Evolutionary conservation across 73 alveolate species (phyloP), one percentile per base, ranked within the genome.

Genomic region (Symbiodinium pilosum): DNA sequence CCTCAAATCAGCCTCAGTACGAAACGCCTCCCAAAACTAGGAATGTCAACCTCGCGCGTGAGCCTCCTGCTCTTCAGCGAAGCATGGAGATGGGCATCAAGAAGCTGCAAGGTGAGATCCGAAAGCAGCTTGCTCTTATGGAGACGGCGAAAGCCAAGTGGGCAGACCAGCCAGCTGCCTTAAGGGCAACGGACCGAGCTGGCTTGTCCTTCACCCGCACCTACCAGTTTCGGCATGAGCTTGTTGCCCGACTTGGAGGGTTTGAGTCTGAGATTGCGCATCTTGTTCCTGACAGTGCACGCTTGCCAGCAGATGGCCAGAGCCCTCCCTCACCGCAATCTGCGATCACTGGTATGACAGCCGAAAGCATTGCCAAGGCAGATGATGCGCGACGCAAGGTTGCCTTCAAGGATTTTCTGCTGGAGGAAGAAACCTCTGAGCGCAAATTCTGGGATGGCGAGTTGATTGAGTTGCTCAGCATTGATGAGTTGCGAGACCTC

Each of bases 381-480:
- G 75, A 26, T 56, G 73, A 16, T 18, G 30, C 52, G n/a, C 40
- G 91, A 52, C 28, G 14, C 36, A 38, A 1, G 38, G 16, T 84
- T 4, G 11, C 93, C 75, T 84, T 41, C 16, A 44, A 43, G 30
- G 32, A 0, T 28, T 84, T 84, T 43, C 54, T 84, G 41, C 44
- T 8, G 9, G 93, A 84, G 52, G 34, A 18, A 2, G 21, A 75
- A 4, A 84, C 93, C 26, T 21, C 6, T 28, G 43, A 28, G 43
- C 73, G 43, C 68, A 84, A 84, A 75, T 84, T 84, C 52, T 84
- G 93, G 93, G 93, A 84, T 11, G 93, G 93, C 16, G 34, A 43
- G 7, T 4, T 84, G 75, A 0, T 0, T 9, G 93, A 24, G 7
- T 28, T 42, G 43, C 0, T 0, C 0, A 20, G n/a, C 26, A 8